Base-by-base conservation (phyloP, 371 early-diverging fungal species). In the Rhizopus arrhizus region DNA sequence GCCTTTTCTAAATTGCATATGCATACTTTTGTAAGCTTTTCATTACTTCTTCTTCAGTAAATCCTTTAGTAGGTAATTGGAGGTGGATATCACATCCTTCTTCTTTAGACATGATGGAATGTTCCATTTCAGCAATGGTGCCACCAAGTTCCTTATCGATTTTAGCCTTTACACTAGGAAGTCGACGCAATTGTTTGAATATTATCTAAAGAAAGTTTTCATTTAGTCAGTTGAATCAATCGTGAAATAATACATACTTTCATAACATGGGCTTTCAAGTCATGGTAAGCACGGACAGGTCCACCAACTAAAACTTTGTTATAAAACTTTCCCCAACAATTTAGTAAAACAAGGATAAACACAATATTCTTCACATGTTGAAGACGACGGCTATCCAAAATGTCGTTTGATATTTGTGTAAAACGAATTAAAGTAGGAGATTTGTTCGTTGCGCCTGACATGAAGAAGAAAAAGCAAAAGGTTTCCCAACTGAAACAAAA, bases 91-190 rank as follows among this genome's bases (percentile, higher is more conserved):
- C 73, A 50, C 80, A 81, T 29, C 86, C 87, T 5, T 82, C 85
- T 29, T 86, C 77, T 53, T 86, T 84, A 11, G 80, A 74, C 53
- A 84, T 81, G 62, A 90, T 82, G 53, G 88, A 84, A 31, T 89
- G 79, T 64, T 95, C 91, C 64, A 96, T 88, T 12, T 86, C 85
- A 49, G 76, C 74, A 58, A 94, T 72, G 4, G 83, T 82, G 74
- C 89, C 90, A 63, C 75, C 81, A 33, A 96, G 66, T 52, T 85
- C 86, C 7, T 74, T 69, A 36, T 84, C 72, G 62, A 88, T 78
- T 56, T 84, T 88, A 9, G 70, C 70, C 65, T 77, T 75, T 3
- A 85, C 78, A 42, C 81, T 68, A 7, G 88, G 88, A 4, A 86
- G 42, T 63, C 76, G 80, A 56, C 81, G 82, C 33, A 79, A 61